Evolutionary conservation across 257 asterid genomes (phyloP).

Genomic region (Solanum chilense): DNA sequence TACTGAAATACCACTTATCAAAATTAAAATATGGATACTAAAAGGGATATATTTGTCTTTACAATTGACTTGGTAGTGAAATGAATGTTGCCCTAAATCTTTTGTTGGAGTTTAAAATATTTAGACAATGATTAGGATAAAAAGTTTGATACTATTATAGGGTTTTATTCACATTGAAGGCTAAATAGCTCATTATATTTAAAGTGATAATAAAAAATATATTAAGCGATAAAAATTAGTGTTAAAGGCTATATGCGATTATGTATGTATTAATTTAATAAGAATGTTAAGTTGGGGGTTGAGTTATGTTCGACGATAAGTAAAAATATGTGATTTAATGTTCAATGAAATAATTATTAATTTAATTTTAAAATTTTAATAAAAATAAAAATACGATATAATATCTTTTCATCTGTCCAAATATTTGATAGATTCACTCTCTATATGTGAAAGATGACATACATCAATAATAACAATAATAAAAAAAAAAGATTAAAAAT

Average conservation of each 20-base stretch:
- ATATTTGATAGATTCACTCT: not conserved
- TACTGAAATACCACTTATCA: not conserved
- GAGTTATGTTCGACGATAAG: not conserved
- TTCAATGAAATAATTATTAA: not conserved
- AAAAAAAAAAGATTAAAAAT: not conserved
- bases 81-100: not conserved
- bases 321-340: not conserved
- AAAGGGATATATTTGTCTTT: not conserved
- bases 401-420: too few relatives aligned
- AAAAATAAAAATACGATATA: too few relatives aligned
- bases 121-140: not conserved
- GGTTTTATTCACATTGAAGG: not conserved
- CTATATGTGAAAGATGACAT: not conserved
- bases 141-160: not conserved
- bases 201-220: not conserved
- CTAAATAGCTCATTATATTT: not conserved
- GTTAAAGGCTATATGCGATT: not conserved
- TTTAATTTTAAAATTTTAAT: too few relatives aligned
- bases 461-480: not conserved
- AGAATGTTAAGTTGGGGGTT: not conserved
- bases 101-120: not conserved
- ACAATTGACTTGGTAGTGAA: not conserved
- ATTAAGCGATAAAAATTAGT: not conserved
- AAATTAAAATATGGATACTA: not conserved
- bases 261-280: not conserved